A percentile compares a stretch with the other conserved stretches of the same genome.
Conservation (phyloP, 345 rosid species). For the Nasturtium officinale region DNA sequence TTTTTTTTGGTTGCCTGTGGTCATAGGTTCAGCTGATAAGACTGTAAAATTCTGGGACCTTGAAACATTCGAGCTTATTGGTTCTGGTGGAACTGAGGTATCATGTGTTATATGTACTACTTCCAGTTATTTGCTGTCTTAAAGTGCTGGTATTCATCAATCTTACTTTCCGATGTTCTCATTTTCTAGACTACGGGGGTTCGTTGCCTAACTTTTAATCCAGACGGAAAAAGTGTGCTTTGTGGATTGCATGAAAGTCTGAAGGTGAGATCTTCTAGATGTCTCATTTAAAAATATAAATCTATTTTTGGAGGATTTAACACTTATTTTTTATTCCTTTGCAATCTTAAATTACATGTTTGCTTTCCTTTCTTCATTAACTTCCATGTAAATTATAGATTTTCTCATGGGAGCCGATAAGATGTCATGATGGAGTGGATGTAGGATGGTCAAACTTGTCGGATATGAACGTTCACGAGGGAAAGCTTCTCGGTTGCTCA, state of each 20-base stretch:
- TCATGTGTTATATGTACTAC: constrained; percentile 28
- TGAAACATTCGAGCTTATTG: constrained; percentile 94
- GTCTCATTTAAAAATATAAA: constrained; percentile 12
- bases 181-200: constrained; percentile 76
- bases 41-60: constrained; percentile 99
- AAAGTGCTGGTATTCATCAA: neutral
- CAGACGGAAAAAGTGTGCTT: constrained; percentile 91
- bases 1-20: constrained; percentile 7
- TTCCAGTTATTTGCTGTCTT: neutral
- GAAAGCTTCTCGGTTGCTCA: constrained; percentile 99
- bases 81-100: constrained; percentile 97
- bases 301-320: constrained; percentile 6
- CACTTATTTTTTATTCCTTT: neutral
- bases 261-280: constrained; percentile 54
- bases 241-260: constrained; percentile 97
- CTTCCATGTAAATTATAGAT: constrained; percentile 53
- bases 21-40: constrained; percentile 92
- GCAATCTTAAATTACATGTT: constrained; percentile 21
- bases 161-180: constrained; percentile 21
- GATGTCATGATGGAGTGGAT: constrained; percentile 88
- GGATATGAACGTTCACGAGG: constrained; percentile 94
- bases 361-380: constrained; percentile 17
- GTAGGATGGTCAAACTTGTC: constrained; percentile 98
- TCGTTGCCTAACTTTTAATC: constrained; percentile 89
- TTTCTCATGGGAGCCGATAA: constrained; percentile 97